Evolutionary conservation across 2,329 filamentous ascomycete genomes (phyloP).

Genomic region (Trichoderma gracile): DNA sequence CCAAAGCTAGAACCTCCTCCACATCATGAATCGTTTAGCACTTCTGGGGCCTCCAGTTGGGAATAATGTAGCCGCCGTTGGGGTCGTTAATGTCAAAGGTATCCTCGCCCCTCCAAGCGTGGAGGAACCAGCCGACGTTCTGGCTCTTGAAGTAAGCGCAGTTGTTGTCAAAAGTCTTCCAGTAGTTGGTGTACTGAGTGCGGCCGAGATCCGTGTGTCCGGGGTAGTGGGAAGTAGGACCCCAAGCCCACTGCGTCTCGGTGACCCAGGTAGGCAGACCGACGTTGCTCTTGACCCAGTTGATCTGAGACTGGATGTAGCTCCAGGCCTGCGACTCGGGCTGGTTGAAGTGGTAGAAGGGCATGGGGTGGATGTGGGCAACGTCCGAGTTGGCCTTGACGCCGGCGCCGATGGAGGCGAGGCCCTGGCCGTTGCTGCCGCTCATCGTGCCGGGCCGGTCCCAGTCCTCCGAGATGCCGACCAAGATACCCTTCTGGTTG

Average conservation of each 20-base stretch:
- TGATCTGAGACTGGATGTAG: slow-evolving; percentile 28
- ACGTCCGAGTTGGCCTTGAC: slow-evolving; percentile 30
- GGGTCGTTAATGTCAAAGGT: slow-evolving; percentile 29
- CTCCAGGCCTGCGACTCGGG: slow-evolving; percentile 25
- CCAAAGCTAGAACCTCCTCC: neutral
- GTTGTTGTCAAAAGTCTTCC: slow-evolving; percentile 29
- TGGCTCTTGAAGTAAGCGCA: slow-evolving; percentile 29
- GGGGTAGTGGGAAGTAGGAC: slow-evolving; percentile 27
- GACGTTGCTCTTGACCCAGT: slow-evolving; percentile 27
- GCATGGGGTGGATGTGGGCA: slow-evolving; percentile 32
- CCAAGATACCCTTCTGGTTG: slow-evolving; percentile 26
- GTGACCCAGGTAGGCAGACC: slow-evolving; percentile 28
- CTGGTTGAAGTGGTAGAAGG: slow-evolving; percentile 29
- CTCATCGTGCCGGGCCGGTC: slow-evolving; percentile 30
- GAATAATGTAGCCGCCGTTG: slow-evolving; percentile 29
- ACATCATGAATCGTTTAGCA: slow-evolving; percentile 24
- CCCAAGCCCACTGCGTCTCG: slow-evolving; percentile 31
- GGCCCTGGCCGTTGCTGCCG: slow-evolving; percentile 17
- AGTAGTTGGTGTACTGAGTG: slow-evolving; percentile 28
- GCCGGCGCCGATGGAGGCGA: slow-evolving; percentile 26
- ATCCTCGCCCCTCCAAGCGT: slow-evolving; percentile 29
- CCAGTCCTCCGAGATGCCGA: slow-evolving; percentile 31
- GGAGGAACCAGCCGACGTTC: slow-evolving; percentile 30
- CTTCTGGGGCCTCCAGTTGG: slow-evolving; percentile 28
- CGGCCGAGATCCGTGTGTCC: slow-evolving; percentile 27